Evolutionary conservation across 2,329 filamentous ascomycete genomes (phyloP).

Genomic region (Huntiella bhutanensis): DNA sequence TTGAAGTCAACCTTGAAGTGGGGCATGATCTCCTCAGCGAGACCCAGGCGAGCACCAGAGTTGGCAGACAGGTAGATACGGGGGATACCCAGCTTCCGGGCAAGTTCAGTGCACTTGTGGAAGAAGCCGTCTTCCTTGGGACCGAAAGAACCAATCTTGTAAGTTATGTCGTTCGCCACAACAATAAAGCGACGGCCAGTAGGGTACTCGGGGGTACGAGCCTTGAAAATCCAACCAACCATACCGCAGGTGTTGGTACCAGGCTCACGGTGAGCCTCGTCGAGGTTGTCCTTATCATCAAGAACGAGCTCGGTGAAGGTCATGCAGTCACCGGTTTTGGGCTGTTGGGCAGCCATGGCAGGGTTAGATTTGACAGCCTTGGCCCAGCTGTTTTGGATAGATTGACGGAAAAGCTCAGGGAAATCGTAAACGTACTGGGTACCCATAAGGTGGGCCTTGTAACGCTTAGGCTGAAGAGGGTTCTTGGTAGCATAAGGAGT

Average conservation of each 20-base stretch:
- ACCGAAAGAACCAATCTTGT: conserved; percentile 95
- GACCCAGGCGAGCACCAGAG: conserved; percentile 90
- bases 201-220: conserved; percentile 88
- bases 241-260: conserved; percentile 94
- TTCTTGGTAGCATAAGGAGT: conserved; percentile 97
- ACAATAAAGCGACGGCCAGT: conserved; percentile 83
- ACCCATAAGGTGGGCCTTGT: conserved; percentile 98
- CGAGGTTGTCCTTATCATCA: conserved; percentile 78
- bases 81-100: conserved; percentile 82
- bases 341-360: conserved; percentile 59
- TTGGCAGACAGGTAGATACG: conserved; percentile 97
- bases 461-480: conserved; percentile 94
- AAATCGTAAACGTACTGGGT: conserved; percentile 99
- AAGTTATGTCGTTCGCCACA: conserved; percentile 97
- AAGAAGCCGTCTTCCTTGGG: conserved; percentile 96
- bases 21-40: conserved; percentile 91
- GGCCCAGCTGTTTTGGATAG: conserved; percentile 86
- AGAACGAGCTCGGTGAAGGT: conserved; percentile 87
- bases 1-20: conserved; percentile 98
- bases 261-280: conserved; percentile 84
- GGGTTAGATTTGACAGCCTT: conserved; percentile 57
- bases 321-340: conserved; percentile 73
- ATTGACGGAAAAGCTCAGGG: conserved; percentile 96
- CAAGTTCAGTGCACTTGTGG: conserved; percentile 95
- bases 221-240: conserved; percentile 95